Percentiles rank a stretch among this genome's conserved stretches.
Conservation (phyloP, 169 alveolate genomes). For the Plasmodium yoelii region DNA sequence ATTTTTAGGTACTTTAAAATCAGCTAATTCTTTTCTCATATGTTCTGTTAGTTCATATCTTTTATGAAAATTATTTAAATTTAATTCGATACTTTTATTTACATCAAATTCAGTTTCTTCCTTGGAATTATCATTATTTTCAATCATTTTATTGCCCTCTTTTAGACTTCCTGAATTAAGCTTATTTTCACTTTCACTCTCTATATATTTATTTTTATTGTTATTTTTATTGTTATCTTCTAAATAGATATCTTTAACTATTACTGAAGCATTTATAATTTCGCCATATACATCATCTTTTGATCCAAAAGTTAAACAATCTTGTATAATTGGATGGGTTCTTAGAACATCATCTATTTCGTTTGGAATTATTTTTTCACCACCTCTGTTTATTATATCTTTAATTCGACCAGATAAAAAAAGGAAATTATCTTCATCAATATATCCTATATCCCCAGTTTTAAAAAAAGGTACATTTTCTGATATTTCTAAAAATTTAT, state of each 20-base stretch:
- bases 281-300: slow-evolving; percentile 67
- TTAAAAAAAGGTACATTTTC: slow-evolving; percentile 57
- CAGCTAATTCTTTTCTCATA: slow-evolving; percentile 28
- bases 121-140: background rate
- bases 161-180: background rate
- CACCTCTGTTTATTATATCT: slow-evolving; percentile 71
- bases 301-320: slow-evolving; percentile 41
- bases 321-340: slow-evolving; percentile 10
- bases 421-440: slow-evolving; percentile 59
- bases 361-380: slow-evolving; percentile 65
- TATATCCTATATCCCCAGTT: slow-evolving; percentile 73
- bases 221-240: background rate
- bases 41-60: slow-evolving; percentile 12
- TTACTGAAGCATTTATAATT: slow-evolving; percentile 44
- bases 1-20: slow-evolving; percentile 64
- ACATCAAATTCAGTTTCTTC: slow-evolving; percentile 14
- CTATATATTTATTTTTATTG: background rate
- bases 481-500: slow-evolving; percentile 16
- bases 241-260: background rate
- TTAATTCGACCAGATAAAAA: slow-evolving; percentile 66
- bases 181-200: background rate
- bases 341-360: slow-evolving; percentile 65
- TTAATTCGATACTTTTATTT: slow-evolving; percentile 7
- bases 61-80: slow-evolving; percentile 10
- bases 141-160: background rate